Percentiles rank a stretch among this genome's conserved stretches.
Evolutionary conservation across 2,329 filamentous ascomycete genomes (phyloP).

Genomic region (Epichloe brachyelytri): DNA sequence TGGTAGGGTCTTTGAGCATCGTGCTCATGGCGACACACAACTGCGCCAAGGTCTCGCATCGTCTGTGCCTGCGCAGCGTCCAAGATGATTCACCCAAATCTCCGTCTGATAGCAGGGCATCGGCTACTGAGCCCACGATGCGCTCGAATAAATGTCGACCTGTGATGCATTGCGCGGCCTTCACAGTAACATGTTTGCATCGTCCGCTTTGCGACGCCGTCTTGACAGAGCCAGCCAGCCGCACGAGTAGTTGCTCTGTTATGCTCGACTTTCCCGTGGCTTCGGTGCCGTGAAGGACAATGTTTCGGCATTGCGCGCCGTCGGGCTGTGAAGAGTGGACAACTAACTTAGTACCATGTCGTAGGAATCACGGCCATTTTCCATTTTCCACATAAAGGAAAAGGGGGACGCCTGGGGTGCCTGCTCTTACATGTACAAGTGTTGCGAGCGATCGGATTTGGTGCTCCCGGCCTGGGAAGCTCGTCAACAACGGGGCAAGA

Average conservation of each 20-base stretch:
- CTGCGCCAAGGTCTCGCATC: slow-evolving; percentile 71
- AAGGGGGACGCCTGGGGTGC: too few relatives aligned
- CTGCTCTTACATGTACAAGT: slow-evolving; percentile 34
- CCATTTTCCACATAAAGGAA: too few relatives aligned
- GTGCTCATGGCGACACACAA: slow-evolving; percentile 59
- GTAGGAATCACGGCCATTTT: too few relatives aligned
- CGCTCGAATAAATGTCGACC: slow-evolving; percentile 65
- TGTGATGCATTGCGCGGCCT: slow-evolving; percentile 65
- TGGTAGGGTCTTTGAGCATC: slow-evolving; percentile 38
- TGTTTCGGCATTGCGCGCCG: slow-evolving; percentile 56
- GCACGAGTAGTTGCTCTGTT: slow-evolving; percentile 33
- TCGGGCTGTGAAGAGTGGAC: slow-evolving; percentile 31
- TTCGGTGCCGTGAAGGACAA: slow-evolving; percentile 74
- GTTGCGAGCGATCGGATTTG: slow-evolving; percentile 47
- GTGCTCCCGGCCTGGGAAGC: slow-evolving; percentile 43
- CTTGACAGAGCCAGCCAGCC: slow-evolving; percentile 11
- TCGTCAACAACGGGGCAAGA: slow-evolving; percentile 29
- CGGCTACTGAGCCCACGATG: slow-evolving; percentile 46
- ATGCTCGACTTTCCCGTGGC: slow-evolving; percentile 78
- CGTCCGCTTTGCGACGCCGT: slow-evolving; percentile 15
- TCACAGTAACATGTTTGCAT: slow-evolving; percentile 48
- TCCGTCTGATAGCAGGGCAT: slow-evolving; percentile 33
- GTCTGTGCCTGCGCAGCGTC: slow-evolving; percentile 15
- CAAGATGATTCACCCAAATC: background rate
- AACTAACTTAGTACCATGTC: background rate